Evolutionary conservation across 2,329 filamentous ascomycete genomes (phyloP).

Genomic region (Graphiopsis chlorocephala): DNA sequence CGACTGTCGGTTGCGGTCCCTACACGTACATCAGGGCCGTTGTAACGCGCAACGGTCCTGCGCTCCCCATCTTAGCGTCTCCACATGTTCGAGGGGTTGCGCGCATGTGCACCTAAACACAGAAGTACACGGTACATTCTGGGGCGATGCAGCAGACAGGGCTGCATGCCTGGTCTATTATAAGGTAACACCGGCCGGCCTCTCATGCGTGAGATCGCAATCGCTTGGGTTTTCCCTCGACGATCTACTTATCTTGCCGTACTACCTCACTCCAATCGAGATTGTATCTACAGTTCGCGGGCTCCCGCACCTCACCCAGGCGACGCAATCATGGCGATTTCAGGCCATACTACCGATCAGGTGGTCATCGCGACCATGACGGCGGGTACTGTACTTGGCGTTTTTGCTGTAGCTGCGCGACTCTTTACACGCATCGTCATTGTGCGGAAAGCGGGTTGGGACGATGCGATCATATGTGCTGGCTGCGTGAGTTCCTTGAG

Average conservation of each 20-base stretch:
- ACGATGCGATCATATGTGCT: slow-evolving; percentile 20
- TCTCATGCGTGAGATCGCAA: slow-evolving; percentile 14
- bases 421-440: slow-evolving; percentile 23
- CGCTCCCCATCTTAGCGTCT: slow-evolving; percentile 8
- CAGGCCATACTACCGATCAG: slow-evolving; percentile 26
- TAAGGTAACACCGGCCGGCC: slow-evolving; percentile 7
- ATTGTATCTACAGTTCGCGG: slow-evolving; percentile 3
- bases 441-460: slow-evolving; percentile 20
- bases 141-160: slow-evolving; percentile 3
- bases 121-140: slow-evolving; percentile 6
- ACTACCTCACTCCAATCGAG: slow-evolving; percentile 7
- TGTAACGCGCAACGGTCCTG: slow-evolving; percentile 14
- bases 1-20: not conserved
- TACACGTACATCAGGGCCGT: slow-evolving; percentile 11
- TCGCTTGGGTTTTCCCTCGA: slow-evolving; percentile 12
- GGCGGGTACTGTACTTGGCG: slow-evolving; percentile 26
- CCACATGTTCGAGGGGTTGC: slow-evolving; percentile 10
- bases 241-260: slow-evolving; percentile 5
- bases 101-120: slow-evolving; percentile 15
- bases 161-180: slow-evolving; percentile 7
- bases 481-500: not conserved
- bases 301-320: slow-evolving; percentile 1
- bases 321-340: slow-evolving; percentile 15
- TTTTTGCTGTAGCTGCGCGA: slow-evolving; percentile 23
- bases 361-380: slow-evolving; percentile 28